These are phyloP conservation scores for Cladosporium sphaerospermum DNA, from an alignment of 2,329 filamentous ascomycete species.

Conservation along the genomic window DNA sequence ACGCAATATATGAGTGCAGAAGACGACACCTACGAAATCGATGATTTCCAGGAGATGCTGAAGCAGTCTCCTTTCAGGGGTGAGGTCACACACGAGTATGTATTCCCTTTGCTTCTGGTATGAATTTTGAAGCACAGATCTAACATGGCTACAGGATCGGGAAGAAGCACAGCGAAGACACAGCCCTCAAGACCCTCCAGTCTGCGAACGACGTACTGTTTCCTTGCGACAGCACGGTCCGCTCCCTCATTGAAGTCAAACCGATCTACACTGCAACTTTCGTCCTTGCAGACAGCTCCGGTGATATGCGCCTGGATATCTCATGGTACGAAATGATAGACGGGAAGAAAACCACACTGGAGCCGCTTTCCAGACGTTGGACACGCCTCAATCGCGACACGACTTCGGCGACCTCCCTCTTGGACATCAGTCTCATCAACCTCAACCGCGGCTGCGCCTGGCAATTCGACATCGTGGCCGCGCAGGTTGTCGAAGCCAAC, in stretches of 20 bases:
- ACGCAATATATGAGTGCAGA: conserved; percentile 18
- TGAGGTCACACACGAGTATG: conserved; percentile 30
- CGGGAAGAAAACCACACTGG: conserved; percentile 1
- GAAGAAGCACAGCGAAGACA: conserved; percentile 17
- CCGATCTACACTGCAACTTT: conserved; percentile 27
- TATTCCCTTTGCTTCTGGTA: not conserved
- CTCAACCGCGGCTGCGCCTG: conserved; percentile 25
- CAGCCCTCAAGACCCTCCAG: conserved; percentile 17
- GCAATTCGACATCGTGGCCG: conserved; percentile 26
- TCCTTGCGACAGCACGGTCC: conserved; percentile 18
- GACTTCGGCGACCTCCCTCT: conserved; percentile 16
- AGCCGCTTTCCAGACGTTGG: conserved; percentile 20
- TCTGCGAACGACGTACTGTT: conserved; percentile 18
- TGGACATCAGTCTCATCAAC: conserved; percentile 25
- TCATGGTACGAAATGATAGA: conserved; percentile 21
- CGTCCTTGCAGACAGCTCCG: conserved; percentile 20
- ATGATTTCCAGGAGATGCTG: conserved; percentile 29
- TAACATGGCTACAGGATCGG: conserved; percentile 23
- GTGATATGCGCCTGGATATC: conserved; percentile 22
- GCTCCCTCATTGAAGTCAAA: conserved; percentile 20
- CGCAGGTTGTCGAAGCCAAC: conserved; percentile 15
- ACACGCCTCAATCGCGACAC: conserved; percentile 22
- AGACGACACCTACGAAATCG: conserved; percentile 21
- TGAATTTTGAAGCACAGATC: not conserved
- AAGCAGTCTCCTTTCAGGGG: conserved; percentile 25